Evolutionary conservation across 2,329 filamentous ascomycete genomes (phyloP).

Genomic region (Botryotinia convoluta): DNA sequence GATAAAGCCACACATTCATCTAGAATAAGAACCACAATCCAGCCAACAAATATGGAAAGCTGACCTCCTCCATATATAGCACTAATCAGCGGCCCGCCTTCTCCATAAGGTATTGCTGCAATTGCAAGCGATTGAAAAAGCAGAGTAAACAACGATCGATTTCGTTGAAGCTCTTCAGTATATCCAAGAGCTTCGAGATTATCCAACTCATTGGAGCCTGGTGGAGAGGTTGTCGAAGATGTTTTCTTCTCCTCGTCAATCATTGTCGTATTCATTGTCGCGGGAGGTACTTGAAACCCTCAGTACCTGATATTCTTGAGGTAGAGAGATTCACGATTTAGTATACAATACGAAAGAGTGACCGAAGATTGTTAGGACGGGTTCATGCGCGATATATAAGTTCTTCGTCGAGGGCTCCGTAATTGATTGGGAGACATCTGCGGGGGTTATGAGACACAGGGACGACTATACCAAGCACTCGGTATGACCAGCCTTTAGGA

Average conservation of each 20-base stretch:
- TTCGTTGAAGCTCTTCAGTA: slow-evolving; percentile 54
- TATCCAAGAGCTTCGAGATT: slow-evolving; percentile 49
- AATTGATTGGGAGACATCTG: not conserved
- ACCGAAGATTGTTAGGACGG: not conserved
- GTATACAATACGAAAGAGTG: not conserved
- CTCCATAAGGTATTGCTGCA: slow-evolving; percentile 57
- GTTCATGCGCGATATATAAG: not conserved
- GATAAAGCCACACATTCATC: slow-evolving; percentile 67
- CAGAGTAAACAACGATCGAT: slow-evolving; percentile 58
- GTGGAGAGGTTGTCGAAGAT: slow-evolving; percentile 6
- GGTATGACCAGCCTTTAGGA: not conserved
- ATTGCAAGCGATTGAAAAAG: slow-evolving; percentile 61
- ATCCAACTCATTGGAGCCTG: slow-evolving; percentile 27
- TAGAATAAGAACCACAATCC: slow-evolving; percentile 52
- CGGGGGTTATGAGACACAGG: not conserved
- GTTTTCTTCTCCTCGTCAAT: slow-evolving; percentile 21
- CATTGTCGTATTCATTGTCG: not conserved
- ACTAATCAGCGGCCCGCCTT: slow-evolving; percentile 36
- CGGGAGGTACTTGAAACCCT: not conserved
- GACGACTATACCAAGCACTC: not conserved
- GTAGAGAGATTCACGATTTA: not conserved
- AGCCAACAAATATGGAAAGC: slow-evolving; percentile 55
- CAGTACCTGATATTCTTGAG: not conserved
- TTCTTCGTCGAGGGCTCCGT: not conserved
- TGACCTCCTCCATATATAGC: slow-evolving; percentile 44